Percentiles rank a stretch among this genome's conserved stretches.
Evolutionary conservation across 106 monocot genomes (phyloP).

Genomic region (Dendrobium catenatum): DNA sequence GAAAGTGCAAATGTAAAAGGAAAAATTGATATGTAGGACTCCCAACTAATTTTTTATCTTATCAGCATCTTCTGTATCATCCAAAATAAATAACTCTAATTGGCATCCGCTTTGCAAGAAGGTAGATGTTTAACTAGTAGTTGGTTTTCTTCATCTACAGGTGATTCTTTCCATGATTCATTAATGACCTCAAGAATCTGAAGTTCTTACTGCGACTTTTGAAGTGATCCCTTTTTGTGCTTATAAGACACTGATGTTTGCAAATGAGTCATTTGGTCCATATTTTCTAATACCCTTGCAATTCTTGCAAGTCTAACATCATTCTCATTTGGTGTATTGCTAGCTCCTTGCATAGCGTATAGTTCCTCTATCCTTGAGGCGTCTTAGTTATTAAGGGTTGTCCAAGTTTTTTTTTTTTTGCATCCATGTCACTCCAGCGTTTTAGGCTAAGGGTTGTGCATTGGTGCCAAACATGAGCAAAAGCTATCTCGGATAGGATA

Average conservation of each 20-base stretch:
- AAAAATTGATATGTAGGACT: too few relatives aligned
- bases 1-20: too few relatives aligned
- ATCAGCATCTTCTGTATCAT: not conserved
- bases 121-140: not conserved
- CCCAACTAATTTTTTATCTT: too few relatives aligned
- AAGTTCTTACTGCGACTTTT: too few relatives aligned
- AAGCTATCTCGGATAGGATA: not conserved
- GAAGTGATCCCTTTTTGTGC: too few relatives aligned
- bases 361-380: too few relatives aligned
- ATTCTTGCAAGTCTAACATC: not conserved
- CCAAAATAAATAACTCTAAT: not conserved
- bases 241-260: too few relatives aligned
- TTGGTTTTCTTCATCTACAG: not conserved
- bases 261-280: too few relatives aligned
- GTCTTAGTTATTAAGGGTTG: too few relatives aligned
- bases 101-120: not conserved
- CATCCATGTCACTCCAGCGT: not conserved
- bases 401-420: too few relatives aligned
- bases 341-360: not conserved
- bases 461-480: not conserved
- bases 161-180: not conserved
- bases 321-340: not conserved
- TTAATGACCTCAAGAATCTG: not conserved
- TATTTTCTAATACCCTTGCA: not conserved
- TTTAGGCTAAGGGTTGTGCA: not conserved